These are phyloP conservation scores for Phytophthora tentaculata DNA, from an alignment of 352 stramenopile genomes.

Conservation along the genomic window DNA sequence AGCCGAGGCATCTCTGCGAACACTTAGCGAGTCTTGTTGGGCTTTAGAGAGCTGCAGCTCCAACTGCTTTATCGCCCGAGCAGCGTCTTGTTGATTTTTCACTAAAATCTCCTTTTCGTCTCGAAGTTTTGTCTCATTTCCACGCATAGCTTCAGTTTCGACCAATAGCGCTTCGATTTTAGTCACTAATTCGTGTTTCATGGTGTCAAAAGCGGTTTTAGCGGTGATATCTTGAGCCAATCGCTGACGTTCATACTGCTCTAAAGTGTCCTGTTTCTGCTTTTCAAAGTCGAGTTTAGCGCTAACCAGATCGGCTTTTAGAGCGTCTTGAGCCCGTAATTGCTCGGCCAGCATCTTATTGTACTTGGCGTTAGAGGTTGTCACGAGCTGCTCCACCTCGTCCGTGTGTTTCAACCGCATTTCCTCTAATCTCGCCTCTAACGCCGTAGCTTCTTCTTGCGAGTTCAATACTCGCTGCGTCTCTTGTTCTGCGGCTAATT, in stretches of 20 bases:
- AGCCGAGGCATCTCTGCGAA: slow-evolving; percentile 56
- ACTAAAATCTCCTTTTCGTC: slow-evolving; percentile 60
- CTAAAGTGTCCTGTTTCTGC: slow-evolving; percentile 21
- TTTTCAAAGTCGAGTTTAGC: slow-evolving; percentile 32
- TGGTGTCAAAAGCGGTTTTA: slow-evolving; percentile 45
- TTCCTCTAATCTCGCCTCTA: slow-evolving; percentile 36
- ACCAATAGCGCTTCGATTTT: slow-evolving; percentile 70
- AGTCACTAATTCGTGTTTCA: slow-evolving; percentile 58
- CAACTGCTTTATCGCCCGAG: slow-evolving; percentile 43
- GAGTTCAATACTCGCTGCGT: slow-evolving; percentile 37
- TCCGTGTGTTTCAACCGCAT: slow-evolving; percentile 49
- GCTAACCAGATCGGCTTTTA: slow-evolving; percentile 40
- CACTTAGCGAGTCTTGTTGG: slow-evolving; percentile 56
- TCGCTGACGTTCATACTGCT: slow-evolving; percentile 28
- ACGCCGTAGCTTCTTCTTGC: slow-evolving; percentile 11
- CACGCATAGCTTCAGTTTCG: slow-evolving; percentile 54
- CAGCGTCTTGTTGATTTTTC: slow-evolving; percentile 42
- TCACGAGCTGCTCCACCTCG: slow-evolving; percentile 74
- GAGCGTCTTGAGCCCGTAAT: slow-evolving; percentile 61
- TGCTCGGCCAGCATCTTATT: slow-evolving; percentile 79
- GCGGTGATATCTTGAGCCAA: slow-evolving; percentile 15
- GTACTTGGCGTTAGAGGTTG: slow-evolving; percentile 72
- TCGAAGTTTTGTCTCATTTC: slow-evolving; percentile 54
- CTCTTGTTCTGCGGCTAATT: slow-evolving; percentile 16
- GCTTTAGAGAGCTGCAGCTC: slow-evolving; percentile 54